Evolutionary conservation across 1,284 basidiomycete genomes (phyloP).

Genomic region (Apiotrichum veenhuisii): DNA sequence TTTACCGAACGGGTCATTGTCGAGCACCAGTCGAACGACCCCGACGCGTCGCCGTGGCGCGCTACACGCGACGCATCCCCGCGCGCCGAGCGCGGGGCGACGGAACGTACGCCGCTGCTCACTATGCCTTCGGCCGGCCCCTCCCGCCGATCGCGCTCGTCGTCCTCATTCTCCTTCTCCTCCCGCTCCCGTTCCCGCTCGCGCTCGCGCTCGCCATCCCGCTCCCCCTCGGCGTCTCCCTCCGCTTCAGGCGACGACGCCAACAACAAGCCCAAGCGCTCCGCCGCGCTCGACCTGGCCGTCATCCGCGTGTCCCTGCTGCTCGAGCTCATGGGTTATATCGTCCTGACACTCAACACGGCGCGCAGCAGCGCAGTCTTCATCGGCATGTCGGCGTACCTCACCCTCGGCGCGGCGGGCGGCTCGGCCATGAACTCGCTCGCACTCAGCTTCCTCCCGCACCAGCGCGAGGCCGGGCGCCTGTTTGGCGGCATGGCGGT

Average conservation of each 20-base stretch:
- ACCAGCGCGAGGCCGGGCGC: slow-evolving; percentile 38
- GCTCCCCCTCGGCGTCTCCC: not conserved
- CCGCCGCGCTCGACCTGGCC: slow-evolving; percentile 42
- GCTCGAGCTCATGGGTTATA: slow-evolving; percentile 59
- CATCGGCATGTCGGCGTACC: slow-evolving; percentile 29
- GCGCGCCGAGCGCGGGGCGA: not conserved
- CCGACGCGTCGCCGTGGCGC: slow-evolving; percentile 1
- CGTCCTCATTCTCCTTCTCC: not conserved
- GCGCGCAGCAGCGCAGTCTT: slow-evolving; percentile 23
- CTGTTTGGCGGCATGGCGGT: slow-evolving; percentile 48
- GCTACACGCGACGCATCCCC: slow-evolving; percentile 1
- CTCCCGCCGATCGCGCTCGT: not conserved
- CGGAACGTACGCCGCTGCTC: slow-evolving; percentile 10
- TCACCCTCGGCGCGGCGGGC: slow-evolving; percentile 36
- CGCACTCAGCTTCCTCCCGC: slow-evolving; percentile 41
- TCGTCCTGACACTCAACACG: slow-evolving; percentile 50
- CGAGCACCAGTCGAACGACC: slow-evolving; percentile 13
- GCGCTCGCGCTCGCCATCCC: slow-evolving; percentile 1
- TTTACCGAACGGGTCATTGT: slow-evolving; percentile 18
- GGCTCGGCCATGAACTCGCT: slow-evolving; percentile 43
- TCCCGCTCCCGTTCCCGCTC: too few relatives aligned
- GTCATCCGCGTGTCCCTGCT: slow-evolving; percentile 41
- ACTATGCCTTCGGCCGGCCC: not conserved
- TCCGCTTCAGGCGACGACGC: too few relatives aligned
- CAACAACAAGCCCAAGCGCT: slow-evolving; percentile 23